Percentiles rank a stretch among this genome's conserved stretches.
These are phyloP conservation scores for Ceratocystis variospora DNA, from an alignment of 2,329 filamentous ascomycete species.

Conservation along the genomic window DNA sequence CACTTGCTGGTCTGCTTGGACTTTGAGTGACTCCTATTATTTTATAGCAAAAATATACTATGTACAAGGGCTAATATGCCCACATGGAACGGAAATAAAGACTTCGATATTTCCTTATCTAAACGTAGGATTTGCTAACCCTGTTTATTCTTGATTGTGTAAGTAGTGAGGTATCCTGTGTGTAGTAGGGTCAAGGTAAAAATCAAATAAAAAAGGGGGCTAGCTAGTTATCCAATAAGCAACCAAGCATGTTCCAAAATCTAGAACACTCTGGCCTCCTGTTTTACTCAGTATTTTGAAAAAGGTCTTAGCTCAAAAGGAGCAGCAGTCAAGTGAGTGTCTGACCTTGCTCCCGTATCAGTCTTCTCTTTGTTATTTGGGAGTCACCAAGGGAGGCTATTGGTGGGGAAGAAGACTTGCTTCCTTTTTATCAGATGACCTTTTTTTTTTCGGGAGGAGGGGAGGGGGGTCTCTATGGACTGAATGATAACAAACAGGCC, in stretches of 20 bases:
- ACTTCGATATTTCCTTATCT: not conserved
- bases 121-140: not conserved
- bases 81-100: not conserved
- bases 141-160: too few relatives aligned
- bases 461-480: not conserved
- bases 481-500: not conserved
- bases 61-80: not conserved
- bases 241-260: not conserved
- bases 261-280: constrained; percentile 2
- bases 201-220: not conserved
- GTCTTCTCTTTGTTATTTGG: not conserved
- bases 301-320: too few relatives aligned
- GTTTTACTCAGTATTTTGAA: not conserved
- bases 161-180: too few relatives aligned
- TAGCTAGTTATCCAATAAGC: not conserved
- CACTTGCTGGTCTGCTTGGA: too few relatives aligned
- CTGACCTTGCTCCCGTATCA: not conserved
- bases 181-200: not conserved
- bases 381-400: not conserved
- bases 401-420: not conserved
- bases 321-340: too few relatives aligned
- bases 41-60: not conserved
- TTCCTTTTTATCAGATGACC: constrained; percentile 2
- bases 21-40: too few relatives aligned
- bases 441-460: not conserved